Base-by-base conservation (phyloP, 2,329 filamentous ascomycete species). In the Botryotinia calthae region DNA sequence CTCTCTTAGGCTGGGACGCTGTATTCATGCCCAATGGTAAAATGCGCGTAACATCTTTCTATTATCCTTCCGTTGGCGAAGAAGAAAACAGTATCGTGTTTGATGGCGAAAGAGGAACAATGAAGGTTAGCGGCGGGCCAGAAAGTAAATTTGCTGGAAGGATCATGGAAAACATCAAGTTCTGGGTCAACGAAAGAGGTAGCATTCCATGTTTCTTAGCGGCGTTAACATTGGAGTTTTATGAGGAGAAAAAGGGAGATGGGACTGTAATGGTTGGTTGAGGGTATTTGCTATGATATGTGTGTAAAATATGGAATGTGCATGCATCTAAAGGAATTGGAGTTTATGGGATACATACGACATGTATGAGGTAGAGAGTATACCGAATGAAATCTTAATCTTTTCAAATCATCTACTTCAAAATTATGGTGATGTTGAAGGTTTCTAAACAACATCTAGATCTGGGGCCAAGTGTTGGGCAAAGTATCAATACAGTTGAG, bases 21-120 rank as follows among this genome's bases (percentile, higher is more conserved):
- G 94, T 96, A 46, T 98, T 99, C 81, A 91, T 98, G 81, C 94
- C 95, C n/a, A 97, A 97, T 81, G 96, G 96, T 59, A 95, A 97
- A 79, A 97, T 98, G 83, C 91, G 94, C 46, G 93, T 98, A 34
- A 97, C 95, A 71, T 92, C 88, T 74, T 92, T 95, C 76, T 97
- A 95, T 80, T 93, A 92, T 80, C 91, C 94, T 0, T 90, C 88
- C 2, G 82, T 83, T 74, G 83, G 89, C 81, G 80, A 86, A 10
- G 89, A 92, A 28, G 90, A 91, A 81, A 91, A 91, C 77, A 89
- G 87, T 73, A 91, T 92, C 74, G 89, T 97, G 0, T 98, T 98
- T 81, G 94, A 97, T 82, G 94, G 94, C 69, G 94, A 98, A 83
- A 90, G 92, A 73, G 96, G 95, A 12, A 98, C 95, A 1, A 99